phyloP scores from a whole-genome alignment of 2,329 filamentous ascomycete genomes.

The Trichophyton simii region DNA sequence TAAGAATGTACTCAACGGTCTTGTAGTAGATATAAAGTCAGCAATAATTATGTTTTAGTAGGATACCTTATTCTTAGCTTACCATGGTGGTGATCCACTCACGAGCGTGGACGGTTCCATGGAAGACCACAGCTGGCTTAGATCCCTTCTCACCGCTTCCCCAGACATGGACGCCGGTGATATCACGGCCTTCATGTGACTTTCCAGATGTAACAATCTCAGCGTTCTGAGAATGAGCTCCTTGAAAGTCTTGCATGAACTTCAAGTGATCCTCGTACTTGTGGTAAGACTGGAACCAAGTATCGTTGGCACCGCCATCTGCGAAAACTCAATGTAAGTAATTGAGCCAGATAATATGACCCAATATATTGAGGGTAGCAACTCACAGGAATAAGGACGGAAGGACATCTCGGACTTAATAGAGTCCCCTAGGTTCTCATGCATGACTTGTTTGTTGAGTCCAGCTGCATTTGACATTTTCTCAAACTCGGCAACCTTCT shows the following conservation, averaged over 20 bases:
- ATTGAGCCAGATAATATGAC: neutral
- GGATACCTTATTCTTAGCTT: neutral
- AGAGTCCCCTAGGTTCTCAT: conserved; percentile 33
- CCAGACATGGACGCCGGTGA: conserved; percentile 42
- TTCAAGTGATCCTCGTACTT: conserved; percentile 40
- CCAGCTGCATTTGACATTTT: conserved; percentile 18
- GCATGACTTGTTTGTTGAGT: conserved; percentile 27
- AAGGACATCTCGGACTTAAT: conserved; percentile 28
- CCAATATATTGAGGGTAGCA: neutral
- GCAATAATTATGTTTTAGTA: neutral
- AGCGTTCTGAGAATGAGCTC: conserved; percentile 35
- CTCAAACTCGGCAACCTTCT: conserved; percentile 29
- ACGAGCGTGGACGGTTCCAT: conserved; percentile 47
- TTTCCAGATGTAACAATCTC: conserved; percentile 40
- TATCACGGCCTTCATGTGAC: conserved; percentile 35
- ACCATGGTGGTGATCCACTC: conserved; percentile 50
- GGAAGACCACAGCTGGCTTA: conserved; percentile 44
- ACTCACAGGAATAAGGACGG: conserved; percentile 7
- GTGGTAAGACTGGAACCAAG: conserved; percentile 46
- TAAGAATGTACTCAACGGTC: conserved; percentile 39
- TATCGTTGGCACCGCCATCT: conserved; percentile 20
- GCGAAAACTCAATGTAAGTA: neutral
- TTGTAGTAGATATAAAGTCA: neutral
- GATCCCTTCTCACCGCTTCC: conserved; percentile 33
- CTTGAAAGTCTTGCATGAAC: conserved; percentile 38